phyloP scores from a whole-genome alignment of 2,329 filamentous ascomycete species.

The Paecilomyces sp. region DNA sequence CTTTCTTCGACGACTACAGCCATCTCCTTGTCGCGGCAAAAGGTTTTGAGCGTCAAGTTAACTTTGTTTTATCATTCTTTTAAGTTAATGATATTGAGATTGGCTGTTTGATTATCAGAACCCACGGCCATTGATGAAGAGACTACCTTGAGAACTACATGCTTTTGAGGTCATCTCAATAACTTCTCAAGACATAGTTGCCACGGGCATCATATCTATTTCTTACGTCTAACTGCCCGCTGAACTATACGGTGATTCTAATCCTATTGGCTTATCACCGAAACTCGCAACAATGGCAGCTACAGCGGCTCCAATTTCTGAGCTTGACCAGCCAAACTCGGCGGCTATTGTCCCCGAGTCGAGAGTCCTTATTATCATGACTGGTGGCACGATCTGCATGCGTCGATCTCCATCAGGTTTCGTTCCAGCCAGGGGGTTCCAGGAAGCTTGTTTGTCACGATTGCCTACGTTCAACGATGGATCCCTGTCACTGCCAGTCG shows the following conservation, averaged over 20 bases:
- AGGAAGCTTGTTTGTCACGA: slow-evolving; percentile 74
- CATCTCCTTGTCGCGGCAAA: background rate
- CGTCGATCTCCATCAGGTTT: slow-evolving; percentile 71
- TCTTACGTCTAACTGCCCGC: background rate
- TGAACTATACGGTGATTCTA: background rate
- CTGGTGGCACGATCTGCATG: slow-evolving; percentile 81
- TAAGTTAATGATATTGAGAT: background rate
- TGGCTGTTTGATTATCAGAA: background rate
- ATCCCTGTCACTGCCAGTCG: slow-evolving; percentile 49
- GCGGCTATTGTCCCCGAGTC: slow-evolving; percentile 54
- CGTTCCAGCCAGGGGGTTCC: slow-evolving; percentile 71
- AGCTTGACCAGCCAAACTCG: background rate
- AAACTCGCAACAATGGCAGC: background rate
- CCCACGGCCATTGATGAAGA: background rate
- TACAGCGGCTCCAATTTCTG: background rate
- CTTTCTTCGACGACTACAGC: background rate
- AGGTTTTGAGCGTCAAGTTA: background rate
- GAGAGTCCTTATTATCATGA: slow-evolving; percentile 82
- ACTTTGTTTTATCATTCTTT: background rate
- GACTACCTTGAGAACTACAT: background rate
- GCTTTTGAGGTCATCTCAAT: background rate
- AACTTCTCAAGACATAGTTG: background rate
- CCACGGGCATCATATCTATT: background rate
- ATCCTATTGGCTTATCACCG: background rate
- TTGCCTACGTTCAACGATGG: slow-evolving; percentile 80